Evolutionary conservation across 2,329 filamentous ascomycete species (phyloP), one percentile per base, ranked within the genome.

Genomic region (Cordyceps pruinosa): DNA sequence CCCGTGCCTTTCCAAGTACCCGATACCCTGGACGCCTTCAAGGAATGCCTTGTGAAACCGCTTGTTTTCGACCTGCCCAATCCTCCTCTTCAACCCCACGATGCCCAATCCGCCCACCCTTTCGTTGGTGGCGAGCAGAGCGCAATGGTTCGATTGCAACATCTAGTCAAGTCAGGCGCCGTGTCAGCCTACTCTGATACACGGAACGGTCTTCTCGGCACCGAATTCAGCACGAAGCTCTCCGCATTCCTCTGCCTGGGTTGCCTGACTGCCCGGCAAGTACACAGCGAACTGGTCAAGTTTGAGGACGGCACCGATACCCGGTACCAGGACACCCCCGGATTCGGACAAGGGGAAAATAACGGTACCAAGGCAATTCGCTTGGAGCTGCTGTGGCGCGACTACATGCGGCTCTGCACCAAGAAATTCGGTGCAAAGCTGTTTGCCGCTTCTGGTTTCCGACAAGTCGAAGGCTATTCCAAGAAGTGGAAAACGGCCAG

Each of bases 381-480:
- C 0, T 86, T 89, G 57, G 88, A 93, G 65, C 74, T 94, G 0
- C 70, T 93, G 0, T 90, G 87, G 88, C 76, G 89, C 41, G 89
- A 93, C 65, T 93, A 92, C 65, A 90, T 93, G 85, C 79, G 87
- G 1, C 78, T 93, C 0, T 90, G 86, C 66, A 85, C 83, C 6
- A 78, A 79, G 32, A 92, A 92, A 64, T 90, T 88, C 60, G 80
- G 82, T 0, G 66, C 70, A 17, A 81, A 80, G 23, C 77, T 93
- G 4, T 93, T 90, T 67, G 72, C 74, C 13, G 70, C 86, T 2
- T 75, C 78, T 5, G 89, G 89, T 0, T 89, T 90, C 62, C 79
- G 80, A 17, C 69, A 72, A 13, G 71, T 74, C 10, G 68, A 71
- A 3, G 70, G 74, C 8, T 69, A 73, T 26, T 62, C 70, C 8